Conservation (phyloP, 805 yeast genomes). For the Priceomyces carsonii region DNA sequence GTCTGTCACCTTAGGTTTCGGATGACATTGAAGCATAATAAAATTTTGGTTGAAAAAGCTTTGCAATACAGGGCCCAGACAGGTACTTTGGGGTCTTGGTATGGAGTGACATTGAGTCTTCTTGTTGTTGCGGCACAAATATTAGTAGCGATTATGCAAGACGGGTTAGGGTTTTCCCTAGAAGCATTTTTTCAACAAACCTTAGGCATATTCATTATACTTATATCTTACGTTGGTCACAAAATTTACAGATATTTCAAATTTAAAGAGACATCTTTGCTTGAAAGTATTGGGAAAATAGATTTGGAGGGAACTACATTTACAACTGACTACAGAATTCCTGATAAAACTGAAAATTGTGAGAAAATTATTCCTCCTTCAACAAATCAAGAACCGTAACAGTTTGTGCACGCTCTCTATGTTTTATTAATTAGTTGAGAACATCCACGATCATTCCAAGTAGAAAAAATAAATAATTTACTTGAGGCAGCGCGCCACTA, state of each 20-base stretch:
- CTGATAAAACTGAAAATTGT: no score
- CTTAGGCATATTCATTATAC: conserved; percentile 47
- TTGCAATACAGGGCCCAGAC: conserved; percentile 30
- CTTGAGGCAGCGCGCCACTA: no score
- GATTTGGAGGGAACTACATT: no score
- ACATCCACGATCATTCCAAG: no score
- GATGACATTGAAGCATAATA: conserved; percentile 20
- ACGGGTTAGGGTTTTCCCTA: conserved; percentile 27
- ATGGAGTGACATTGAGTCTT: conserved; percentile 26
- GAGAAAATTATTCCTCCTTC: not conserved
- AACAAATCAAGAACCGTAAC: not conserved
- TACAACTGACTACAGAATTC: no score
- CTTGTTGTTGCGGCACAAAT: conserved; percentile 34
- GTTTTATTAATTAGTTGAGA: no score
- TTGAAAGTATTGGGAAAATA: conserved; percentile 3
- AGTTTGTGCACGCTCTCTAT: conserved; percentile 2
- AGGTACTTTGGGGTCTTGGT: conserved; percentile 31
- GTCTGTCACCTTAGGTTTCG: conserved; percentile 32
- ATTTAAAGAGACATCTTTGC: conserved; percentile 2
- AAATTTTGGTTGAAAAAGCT: conserved; percentile 27
- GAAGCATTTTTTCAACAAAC: conserved; percentile 54
- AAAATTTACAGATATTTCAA: conserved; percentile 42
- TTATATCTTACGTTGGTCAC: conserved; percentile 50
- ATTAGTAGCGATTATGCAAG: conserved; percentile 42
- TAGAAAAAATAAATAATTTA: no score